Base-by-base conservation (phyloP, 306 rosid genomes). In the Dicorynia guianensis region DNA sequence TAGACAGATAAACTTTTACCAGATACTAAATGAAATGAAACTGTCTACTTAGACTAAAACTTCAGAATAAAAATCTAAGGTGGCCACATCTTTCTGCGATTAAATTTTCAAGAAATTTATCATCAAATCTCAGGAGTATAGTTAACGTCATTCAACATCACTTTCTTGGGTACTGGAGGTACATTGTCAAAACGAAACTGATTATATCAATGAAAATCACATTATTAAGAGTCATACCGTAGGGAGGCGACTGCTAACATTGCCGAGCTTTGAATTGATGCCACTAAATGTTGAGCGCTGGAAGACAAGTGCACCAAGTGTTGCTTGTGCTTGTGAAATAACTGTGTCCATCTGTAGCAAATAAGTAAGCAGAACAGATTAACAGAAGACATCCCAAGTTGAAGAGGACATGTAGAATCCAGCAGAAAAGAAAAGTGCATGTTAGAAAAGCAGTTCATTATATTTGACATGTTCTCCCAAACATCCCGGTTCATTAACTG, bases 221-320 rank as follows among this genome's bases (percentile, higher is more conserved):
- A 54, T 55, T 19, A 46, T 35, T 55, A 63, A 71, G 81, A 55
- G 72, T 56, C 84, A 76, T 92, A 96, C 98, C 81, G 93, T 82
- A 12, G 99, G 99, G 30, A 96, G 97, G 62, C 99, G 98, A 81
- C 98, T 87, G 88, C 96, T 81, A 67, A 96, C 85, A 17, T 96
- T 96, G 80, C 97, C 83, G 79, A 92, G 97, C 96, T 96, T 96
- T 36, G 85, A 96, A 77, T 92, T 96, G 85, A 92, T 90, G 63
- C 99, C 99, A 4, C 99, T 88, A 67, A 96, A 96, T 20, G 96
- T 92, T 9, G 98, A 96, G 54, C 99, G 97, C 74, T 92, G 99
- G 83, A 86, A 72, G 74, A 79, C 98, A 82, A 96, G 98, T 56
- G 93, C 73, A 49, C 98, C 99, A 0, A 92, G 86, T 58, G 99